A percentile compares a stretch with the other conserved stretches of the same genome.
These are phyloP conservation scores for Botrytis pseudocinerea DNA, from an alignment of 2,329 filamentous ascomycete genomes.

Conservation along the genomic window DNA sequence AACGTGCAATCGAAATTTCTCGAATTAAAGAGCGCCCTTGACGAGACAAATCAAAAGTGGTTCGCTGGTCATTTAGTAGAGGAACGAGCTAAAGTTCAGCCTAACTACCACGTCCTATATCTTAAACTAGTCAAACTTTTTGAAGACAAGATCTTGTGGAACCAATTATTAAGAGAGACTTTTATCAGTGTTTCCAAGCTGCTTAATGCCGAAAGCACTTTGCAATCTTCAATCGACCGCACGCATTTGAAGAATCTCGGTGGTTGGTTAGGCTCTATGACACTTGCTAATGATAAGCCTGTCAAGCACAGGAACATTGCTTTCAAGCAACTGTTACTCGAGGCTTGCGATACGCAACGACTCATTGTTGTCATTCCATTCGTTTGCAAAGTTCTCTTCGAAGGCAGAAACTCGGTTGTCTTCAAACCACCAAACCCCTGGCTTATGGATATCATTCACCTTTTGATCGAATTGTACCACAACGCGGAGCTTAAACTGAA, in stretches of 20 bases:
- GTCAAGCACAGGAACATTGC: slow-evolving; percentile 97
- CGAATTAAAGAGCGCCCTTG: slow-evolving; percentile 76
- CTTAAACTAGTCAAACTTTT: slow-evolving; percentile 85
- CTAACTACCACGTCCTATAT: slow-evolving; percentile 94
- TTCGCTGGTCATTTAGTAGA: slow-evolving; percentile 95
- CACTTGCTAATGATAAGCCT: slow-evolving; percentile 88
- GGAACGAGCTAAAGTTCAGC: slow-evolving; percentile 93
- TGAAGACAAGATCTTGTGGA: slow-evolving; percentile 75
- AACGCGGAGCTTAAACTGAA: slow-evolving; percentile 93
- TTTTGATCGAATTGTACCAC: slow-evolving; percentile 92
- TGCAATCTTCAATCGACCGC: slow-evolving; percentile 82
- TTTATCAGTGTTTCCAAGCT: slow-evolving; percentile 83
- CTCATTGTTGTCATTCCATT: slow-evolving; percentile 93
- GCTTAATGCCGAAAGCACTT: slow-evolving; percentile 84
- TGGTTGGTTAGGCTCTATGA: slow-evolving; percentile 89
- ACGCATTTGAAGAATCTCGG: slow-evolving; percentile 91
- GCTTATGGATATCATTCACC: slow-evolving; percentile 92
- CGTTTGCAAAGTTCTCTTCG: slow-evolving; percentile 90
- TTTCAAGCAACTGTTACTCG: slow-evolving; percentile 91
- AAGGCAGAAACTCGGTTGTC: slow-evolving; percentile 80
- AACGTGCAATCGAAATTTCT: slow-evolving; percentile 83
- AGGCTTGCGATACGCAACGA: slow-evolving; percentile 90
- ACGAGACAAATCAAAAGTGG: slow-evolving; percentile 87
- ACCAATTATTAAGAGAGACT: slow-evolving; percentile 89
- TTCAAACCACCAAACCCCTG: slow-evolving; percentile 96